These are phyloP conservation scores for Trametes gibbosa DNA, from an alignment of 768 basidiomycete genomes.

Conservation along the genomic window DNA sequence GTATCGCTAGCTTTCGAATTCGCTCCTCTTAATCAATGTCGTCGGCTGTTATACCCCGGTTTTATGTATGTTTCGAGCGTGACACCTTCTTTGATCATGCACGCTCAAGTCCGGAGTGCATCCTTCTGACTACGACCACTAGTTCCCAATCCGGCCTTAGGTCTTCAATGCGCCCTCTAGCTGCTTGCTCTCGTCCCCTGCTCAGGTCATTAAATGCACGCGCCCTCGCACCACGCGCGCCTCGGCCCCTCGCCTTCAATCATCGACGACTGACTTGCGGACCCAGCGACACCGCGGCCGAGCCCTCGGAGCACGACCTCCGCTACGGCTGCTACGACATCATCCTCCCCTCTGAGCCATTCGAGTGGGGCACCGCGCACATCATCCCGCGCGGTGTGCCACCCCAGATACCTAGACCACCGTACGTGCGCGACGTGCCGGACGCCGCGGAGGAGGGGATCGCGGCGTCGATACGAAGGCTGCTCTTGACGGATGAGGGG, in stretches of 20 bases:
- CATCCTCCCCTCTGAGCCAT: slow-evolving; percentile 65
- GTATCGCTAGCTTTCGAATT: slow-evolving; percentile 12
- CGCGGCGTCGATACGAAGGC: neutral
- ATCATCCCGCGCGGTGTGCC: slow-evolving; percentile 60
- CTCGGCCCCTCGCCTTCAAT: neutral
- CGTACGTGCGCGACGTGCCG: slow-evolving; percentile 29
- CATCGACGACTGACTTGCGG: neutral
- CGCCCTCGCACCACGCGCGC: neutral
- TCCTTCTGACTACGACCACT: too few species aligned
- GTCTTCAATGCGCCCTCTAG: neutral
- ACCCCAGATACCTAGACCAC: slow-evolving; percentile 48
- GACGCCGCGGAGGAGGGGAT: neutral
- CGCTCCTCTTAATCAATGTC: neutral
- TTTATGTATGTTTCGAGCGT: too few species aligned
- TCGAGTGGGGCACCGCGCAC: slow-evolving; percentile 60
- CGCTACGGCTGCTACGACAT: slow-evolving; percentile 54
- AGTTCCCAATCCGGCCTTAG: too few species aligned
- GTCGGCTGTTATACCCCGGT: neutral
- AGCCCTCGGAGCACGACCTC: slow-evolving; percentile 18
- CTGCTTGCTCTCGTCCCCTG: neutral
- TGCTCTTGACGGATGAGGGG: slow-evolving; percentile 16
- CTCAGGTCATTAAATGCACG: neutral
- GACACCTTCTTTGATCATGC: too few species aligned
- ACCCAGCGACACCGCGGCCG: neutral
- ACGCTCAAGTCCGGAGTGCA: too few species aligned